phyloP scores from a whole-genome alignment of 2,329 filamentous ascomycete species.

The Penicillium sp. region DNA sequence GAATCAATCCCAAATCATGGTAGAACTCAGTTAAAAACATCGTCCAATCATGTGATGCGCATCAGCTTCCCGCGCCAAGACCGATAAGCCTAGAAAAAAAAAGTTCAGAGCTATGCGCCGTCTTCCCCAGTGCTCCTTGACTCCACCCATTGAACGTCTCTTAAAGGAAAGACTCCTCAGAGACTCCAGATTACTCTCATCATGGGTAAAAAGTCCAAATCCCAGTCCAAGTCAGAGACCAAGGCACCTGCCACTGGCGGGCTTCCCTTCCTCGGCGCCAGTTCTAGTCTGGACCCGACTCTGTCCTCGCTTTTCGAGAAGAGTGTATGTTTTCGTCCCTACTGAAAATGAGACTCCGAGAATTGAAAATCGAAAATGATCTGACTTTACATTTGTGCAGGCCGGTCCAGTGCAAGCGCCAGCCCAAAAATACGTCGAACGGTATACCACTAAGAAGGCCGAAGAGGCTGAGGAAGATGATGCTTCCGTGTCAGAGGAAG shows the following conservation, averaged over 20 bases:
- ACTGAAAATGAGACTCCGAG: neutral
- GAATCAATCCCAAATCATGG: neutral
- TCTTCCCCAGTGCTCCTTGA: slow-evolving; percentile 8
- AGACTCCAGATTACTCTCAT: slow-evolving; percentile 6
- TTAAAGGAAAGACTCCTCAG: neutral
- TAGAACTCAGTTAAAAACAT: neutral
- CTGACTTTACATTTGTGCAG: slow-evolving; percentile 22
- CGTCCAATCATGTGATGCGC: slow-evolving; percentile 19
- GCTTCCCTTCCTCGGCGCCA: slow-evolving; percentile 51
- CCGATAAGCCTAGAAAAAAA: slow-evolving; percentile 27
- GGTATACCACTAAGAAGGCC: slow-evolving; percentile 16
- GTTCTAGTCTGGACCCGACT: slow-evolving; percentile 63
- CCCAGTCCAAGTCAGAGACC: slow-evolving; percentile 24
- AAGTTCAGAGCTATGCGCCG: slow-evolving; percentile 21
- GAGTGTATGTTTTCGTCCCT: slow-evolving; percentile 56
- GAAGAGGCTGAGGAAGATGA: slow-evolving; percentile 29
- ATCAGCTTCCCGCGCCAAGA: slow-evolving; percentile 20
- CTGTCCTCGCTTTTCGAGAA: slow-evolving; percentile 66
- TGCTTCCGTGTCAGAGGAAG: slow-evolving; percentile 23
- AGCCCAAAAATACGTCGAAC: slow-evolving; percentile 19
- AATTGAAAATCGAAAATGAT: neutral
- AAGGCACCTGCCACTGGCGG: slow-evolving; percentile 13
- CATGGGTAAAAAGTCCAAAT: slow-evolving; percentile 37
- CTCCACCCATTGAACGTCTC: slow-evolving; percentile 6
- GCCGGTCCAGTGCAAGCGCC: slow-evolving; percentile 41